These are phyloP conservation scores for Fraxinus excelsior DNA, from an alignment of 257 asterid genomes.

Conservation along the genomic window DNA sequence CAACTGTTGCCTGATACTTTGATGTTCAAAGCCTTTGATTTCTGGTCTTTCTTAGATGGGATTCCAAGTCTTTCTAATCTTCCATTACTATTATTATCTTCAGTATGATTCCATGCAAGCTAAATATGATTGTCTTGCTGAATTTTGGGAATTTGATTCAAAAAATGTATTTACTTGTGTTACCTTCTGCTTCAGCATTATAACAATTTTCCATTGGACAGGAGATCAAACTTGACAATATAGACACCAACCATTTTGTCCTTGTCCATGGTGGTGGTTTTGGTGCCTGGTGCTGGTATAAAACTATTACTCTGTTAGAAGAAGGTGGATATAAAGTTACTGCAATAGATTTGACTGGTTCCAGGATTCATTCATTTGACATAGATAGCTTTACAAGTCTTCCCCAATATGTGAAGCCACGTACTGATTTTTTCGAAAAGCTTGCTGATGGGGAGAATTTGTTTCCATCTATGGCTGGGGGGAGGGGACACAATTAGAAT, in stretches of 20 bases:
- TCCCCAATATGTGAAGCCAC: constrained; percentile 84
- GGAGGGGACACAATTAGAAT: neutral
- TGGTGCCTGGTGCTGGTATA: constrained; percentile 99
- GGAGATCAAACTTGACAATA: constrained; percentile 75
- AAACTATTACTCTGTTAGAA: constrained; percentile 87
- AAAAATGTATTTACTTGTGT: no score
- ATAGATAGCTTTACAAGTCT: constrained; percentile 76
- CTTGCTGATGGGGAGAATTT: constrained; percentile 70
- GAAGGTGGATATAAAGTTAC: constrained; percentile 86
- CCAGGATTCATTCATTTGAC: constrained; percentile 91
- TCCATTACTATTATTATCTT: neutral
- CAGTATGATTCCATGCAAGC: neutral
- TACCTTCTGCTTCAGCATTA: constrained; percentile 17
- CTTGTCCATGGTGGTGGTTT: constrained; percentile 99
- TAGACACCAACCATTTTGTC: constrained; percentile 85
- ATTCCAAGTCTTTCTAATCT: neutral
- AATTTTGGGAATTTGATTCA: neutral
- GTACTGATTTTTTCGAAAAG: constrained; percentile 64
- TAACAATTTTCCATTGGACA: constrained; percentile 29
- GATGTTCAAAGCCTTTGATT: neutral
- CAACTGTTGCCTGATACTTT: neutral
- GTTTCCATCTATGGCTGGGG: neutral
- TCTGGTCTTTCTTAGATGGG: neutral
- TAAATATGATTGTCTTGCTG: neutral
- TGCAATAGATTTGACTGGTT: constrained; percentile 90